Evolutionary conservation across 176 grass and related monocot species (phyloP).

Genomic region (Cenchrus purpureus): DNA sequence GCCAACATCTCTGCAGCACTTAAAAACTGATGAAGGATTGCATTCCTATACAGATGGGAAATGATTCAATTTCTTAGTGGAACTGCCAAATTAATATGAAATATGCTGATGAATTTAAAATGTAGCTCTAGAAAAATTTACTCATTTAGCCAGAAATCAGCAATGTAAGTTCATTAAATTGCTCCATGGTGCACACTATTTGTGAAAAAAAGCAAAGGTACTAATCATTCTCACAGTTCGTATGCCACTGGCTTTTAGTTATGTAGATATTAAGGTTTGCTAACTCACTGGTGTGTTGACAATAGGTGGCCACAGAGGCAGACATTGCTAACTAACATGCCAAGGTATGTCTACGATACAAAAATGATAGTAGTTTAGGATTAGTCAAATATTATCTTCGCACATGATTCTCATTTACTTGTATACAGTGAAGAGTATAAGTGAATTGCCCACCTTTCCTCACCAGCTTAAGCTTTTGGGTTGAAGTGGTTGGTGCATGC

Average conservation of each 20-base stretch:
- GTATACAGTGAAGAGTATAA: background rate
- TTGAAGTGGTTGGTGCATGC: too few species aligned
- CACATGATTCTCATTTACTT: background rate
- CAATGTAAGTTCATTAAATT: background rate
- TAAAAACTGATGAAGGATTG: conserved; percentile 44
- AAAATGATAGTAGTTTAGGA: background rate
- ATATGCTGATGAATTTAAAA: background rate
- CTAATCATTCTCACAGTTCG: background rate
- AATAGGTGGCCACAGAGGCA: background rate
- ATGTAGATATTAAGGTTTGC: background rate
- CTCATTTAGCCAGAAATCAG: background rate
- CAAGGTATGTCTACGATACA: too few species aligned
- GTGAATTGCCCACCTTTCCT: background rate
- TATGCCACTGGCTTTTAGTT: background rate
- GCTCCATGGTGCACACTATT: background rate
- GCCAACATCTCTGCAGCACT: conserved; percentile 43
- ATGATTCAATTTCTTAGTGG: background rate
- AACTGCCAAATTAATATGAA: conserved; percentile 6
- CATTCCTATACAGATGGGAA: conserved; percentile 40
- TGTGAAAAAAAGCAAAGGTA: background rate
- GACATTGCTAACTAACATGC: too few species aligned
- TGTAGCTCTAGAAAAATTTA: background rate
- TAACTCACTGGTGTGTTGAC: background rate
- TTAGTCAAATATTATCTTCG: background rate
- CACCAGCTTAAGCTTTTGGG: too few species aligned